phyloP scores from a whole-genome alignment of 2,329 filamentous ascomycete genomes.

The Mariannaea sp. region DNA sequence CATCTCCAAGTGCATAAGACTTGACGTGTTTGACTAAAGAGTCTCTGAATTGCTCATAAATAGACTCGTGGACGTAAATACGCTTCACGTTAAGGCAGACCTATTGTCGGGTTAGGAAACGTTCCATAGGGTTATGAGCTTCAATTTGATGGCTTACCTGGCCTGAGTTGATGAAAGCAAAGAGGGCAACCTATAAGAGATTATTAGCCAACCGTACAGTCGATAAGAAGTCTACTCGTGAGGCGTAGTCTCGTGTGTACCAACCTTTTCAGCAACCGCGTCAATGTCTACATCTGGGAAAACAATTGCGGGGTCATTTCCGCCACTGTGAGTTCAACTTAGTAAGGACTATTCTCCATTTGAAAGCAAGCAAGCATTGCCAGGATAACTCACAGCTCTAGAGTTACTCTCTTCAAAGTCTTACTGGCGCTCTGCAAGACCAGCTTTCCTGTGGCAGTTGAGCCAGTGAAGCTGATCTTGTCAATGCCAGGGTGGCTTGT shows the following conservation, averaged over 20 bases:
- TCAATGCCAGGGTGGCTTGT: constrained; percentile 62
- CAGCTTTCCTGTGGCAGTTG: constrained; percentile 62
- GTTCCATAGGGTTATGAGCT: too few relatives aligned
- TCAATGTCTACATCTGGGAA: constrained; percentile 60
- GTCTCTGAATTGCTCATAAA: constrained; percentile 60
- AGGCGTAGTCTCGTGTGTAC: not conserved
- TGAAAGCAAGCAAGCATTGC: constrained; percentile 62
- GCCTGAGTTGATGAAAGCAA: constrained; percentile 63
- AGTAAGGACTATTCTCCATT: constrained; percentile 64
- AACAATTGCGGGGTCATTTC: constrained; percentile 66
- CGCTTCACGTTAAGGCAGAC: constrained; percentile 54
- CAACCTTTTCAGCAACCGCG: constrained; percentile 44
- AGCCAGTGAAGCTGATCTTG: constrained; percentile 69
- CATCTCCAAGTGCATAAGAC: constrained; percentile 53
- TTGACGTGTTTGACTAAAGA: constrained; percentile 45
- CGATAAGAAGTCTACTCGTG: too few relatives aligned
- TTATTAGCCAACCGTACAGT: not conserved
- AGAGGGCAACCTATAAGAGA: constrained; percentile 42
- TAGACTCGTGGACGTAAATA: constrained; percentile 63
- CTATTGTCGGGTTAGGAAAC: not conserved
- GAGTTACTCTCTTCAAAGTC: constrained; percentile 64
- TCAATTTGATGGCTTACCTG: constrained; percentile 20
- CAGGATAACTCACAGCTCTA: constrained; percentile 66
- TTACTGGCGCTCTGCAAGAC: constrained; percentile 61
- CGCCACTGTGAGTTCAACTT: constrained; percentile 44